Conservation (phyloP, 2,329 filamentous ascomycete species). For the Ceratocystis harringtonii region DNA sequence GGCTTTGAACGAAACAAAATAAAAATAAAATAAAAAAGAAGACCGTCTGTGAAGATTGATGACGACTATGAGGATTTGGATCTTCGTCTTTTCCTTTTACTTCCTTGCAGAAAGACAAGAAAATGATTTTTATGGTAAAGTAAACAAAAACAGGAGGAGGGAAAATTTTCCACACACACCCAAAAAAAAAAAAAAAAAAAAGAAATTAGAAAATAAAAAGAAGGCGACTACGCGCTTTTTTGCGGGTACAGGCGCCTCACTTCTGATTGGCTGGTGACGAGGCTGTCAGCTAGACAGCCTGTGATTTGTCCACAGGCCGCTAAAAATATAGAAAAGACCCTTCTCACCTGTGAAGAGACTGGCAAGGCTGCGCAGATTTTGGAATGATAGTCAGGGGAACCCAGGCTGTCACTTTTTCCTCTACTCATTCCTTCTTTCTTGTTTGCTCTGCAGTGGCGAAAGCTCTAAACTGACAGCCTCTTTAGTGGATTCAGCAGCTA, state of each 20-base stretch:
- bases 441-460: background rate
- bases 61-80: background rate
- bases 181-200: background rate
- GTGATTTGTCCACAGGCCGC: too few species aligned
- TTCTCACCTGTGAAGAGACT: background rate
- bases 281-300: background rate
- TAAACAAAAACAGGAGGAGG: background rate
- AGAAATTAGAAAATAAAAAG: background rate
- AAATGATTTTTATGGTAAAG: background rate
- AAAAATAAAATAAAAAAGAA: background rate
- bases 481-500: background rate
- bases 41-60: background rate
- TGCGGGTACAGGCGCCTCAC: background rate
- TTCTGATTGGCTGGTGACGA: background rate
- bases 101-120: background rate
- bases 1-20: background rate
- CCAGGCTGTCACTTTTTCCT: background rate
- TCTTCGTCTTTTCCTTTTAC: background rate
- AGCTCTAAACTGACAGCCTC: too few species aligned
- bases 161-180: background rate
- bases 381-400: background rate
- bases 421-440: background rate
- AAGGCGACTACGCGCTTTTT: background rate
- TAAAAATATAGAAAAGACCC: background rate
- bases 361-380: background rate